Evolutionary conservation across 176 grass and related monocot species (phyloP).

Genomic region (Metroxylon sagu): DNA sequence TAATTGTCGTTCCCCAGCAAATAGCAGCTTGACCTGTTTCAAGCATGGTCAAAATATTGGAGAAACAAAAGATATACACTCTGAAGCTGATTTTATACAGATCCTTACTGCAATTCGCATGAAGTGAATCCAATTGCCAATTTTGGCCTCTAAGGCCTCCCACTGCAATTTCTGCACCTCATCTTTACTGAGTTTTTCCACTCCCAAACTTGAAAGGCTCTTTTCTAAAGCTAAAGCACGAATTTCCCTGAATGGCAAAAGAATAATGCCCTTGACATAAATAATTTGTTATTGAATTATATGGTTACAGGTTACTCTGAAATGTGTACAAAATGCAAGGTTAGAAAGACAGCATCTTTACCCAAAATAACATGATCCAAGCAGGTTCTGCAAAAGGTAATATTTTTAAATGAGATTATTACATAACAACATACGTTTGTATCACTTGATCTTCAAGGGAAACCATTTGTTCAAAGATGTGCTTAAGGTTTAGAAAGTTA

Average conservation of each 20-base stretch:
- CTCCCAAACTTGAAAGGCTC: conserved; percentile 81
- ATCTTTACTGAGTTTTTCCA: conserved; percentile 95
- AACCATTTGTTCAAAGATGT: too few relatives aligned
- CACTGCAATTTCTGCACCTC: conserved; percentile 98
- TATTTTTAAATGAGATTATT: too few relatives aligned
- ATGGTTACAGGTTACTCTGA: too few relatives aligned
- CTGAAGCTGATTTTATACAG: neutral
- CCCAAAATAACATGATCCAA: too few relatives aligned
- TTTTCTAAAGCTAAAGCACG: conserved; percentile 77
- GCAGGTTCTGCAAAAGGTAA: too few relatives aligned
- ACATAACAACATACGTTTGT: too few relatives aligned
- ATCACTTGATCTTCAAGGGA: too few relatives aligned
- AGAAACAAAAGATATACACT: conserved; percentile 1
- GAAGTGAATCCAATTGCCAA: conserved; percentile 93
- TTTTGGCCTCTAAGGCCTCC: conserved; percentile 90
- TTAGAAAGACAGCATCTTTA: too few relatives aligned
- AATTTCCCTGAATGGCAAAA: conserved; percentile 41
- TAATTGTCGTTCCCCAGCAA: conserved; percentile 72
- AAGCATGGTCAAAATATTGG: conserved; percentile 14
- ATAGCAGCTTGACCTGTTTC: conserved; percentile 91
- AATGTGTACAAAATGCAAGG: too few relatives aligned
- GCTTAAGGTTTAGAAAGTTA: too few relatives aligned
- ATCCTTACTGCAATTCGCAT: conserved; percentile 88
- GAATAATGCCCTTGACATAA: too few relatives aligned
- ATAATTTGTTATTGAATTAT: too few relatives aligned